These are phyloP conservation scores for Boletus rubropictus DNA, from an alignment of 768 basidiomycete genomes.

Conservation along the genomic window DNA sequence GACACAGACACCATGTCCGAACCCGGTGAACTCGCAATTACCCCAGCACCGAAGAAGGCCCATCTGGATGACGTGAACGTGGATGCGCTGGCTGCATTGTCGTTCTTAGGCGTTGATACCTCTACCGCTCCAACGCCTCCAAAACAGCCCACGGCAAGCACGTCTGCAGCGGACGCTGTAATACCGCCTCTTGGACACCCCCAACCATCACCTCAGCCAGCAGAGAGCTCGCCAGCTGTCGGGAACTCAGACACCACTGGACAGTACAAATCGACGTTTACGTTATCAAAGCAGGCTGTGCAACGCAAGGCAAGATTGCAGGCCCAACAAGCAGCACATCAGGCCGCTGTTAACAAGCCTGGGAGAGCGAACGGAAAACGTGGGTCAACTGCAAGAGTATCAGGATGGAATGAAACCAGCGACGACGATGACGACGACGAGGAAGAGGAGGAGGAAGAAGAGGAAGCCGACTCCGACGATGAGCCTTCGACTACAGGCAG, in stretches of 20 bases:
- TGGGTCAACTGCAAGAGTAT: conserved; percentile 36
- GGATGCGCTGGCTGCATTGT: conserved; percentile 75
- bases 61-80: conserved; percentile 47
- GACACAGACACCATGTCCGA: conserved; percentile 33
- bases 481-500: conserved; percentile 32
- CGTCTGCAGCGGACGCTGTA: conserved; percentile 3
- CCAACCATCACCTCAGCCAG: conserved; percentile 31
- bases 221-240: conserved; percentile 22
- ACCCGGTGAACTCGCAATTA: conserved; percentile 7
- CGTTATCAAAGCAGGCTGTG: conserved; percentile 74
- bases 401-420: conserved; percentile 63
- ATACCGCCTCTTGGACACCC: conserved; percentile 25
- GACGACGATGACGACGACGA: conserved; percentile 80
- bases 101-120: conserved; percentile 55
- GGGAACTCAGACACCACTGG: conserved; percentile 27
- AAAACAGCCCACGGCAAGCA: conserved; percentile 6
- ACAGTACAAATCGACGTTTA: conserved; percentile 81
- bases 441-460: conserved; percentile 74
- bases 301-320: conserved; percentile 82
- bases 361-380: conserved; percentile 47
- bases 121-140: conserved; percentile 16
- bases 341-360: conserved; percentile 71
- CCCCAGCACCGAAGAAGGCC: conserved; percentile 7
- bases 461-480: conserved; percentile 58
- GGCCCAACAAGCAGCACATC: conserved; percentile 76